phyloP scores from a whole-genome alignment of 2,329 filamentous ascomycete genomes.

The Chaetomium sp. region DNA sequence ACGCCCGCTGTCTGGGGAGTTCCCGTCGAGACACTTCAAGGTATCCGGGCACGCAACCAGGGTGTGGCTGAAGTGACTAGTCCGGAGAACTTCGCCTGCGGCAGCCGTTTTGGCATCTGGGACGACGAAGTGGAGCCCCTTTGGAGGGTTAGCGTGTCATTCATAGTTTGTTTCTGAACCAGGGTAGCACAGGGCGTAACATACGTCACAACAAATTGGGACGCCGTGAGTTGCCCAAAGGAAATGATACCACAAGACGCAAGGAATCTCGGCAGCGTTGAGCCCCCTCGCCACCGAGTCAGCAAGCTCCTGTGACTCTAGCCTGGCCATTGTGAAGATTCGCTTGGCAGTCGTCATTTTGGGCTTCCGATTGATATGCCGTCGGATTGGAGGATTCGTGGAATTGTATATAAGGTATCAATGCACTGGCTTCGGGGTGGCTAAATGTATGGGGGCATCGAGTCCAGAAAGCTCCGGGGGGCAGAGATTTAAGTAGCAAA shows the following conservation, averaged over 20 bases:
- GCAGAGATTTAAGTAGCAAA: too few species aligned
- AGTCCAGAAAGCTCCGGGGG: too few species aligned
- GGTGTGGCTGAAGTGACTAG: not conserved
- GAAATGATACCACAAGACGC: not conserved
- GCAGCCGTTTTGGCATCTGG: not conserved
- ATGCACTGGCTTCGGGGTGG: too few species aligned
- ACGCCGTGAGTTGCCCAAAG: conserved; percentile 1
- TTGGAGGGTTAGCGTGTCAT: not conserved
- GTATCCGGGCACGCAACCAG: not conserved
- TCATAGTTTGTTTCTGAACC: not conserved
- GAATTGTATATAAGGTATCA: too few species aligned
- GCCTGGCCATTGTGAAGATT: too few species aligned
- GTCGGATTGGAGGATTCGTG: too few species aligned
- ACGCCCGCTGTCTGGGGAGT: not conserved
- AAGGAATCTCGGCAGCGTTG: not conserved
- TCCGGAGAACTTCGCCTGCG: not conserved
- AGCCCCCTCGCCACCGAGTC: not conserved
- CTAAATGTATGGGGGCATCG: too few species aligned
- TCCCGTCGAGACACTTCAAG: not conserved
- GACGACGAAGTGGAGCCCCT: not conserved
- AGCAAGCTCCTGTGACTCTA: not conserved
- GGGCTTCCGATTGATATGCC: too few species aligned
- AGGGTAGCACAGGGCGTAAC: not conserved
- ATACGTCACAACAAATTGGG: not conserved
- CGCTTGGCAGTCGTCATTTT: too few species aligned